Evolutionary conservation across 306 rosid species (phyloP).

Genomic region (Lathyrus oleraceus): DNA sequence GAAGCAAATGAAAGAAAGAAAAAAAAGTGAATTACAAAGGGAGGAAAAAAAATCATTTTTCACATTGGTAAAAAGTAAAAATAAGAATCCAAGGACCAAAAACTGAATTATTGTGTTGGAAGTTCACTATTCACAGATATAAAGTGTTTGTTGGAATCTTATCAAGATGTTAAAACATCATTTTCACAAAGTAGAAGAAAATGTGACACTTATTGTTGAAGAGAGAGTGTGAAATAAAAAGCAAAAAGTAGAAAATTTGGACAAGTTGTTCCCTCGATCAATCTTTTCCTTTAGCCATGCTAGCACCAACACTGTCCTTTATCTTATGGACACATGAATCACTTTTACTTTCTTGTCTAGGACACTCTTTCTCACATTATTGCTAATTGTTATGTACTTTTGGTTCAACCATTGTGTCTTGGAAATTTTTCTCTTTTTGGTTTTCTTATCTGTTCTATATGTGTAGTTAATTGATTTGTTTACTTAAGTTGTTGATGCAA

Average conservation of each 20-base stretch:
- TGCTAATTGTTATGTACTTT: neutral
- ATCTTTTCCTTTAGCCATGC: conserved; percentile 40
- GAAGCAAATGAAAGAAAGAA: neutral
- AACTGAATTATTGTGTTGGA: conserved; percentile 51
- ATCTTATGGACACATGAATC: conserved; percentile 46
- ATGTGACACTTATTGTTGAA: conserved; percentile 23
- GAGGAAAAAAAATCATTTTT: conserved; percentile 34
- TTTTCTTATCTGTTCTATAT: neutral
- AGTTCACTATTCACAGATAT: conserved; percentile 36
- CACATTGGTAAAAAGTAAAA: conserved; percentile 41
- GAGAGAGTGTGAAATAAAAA: conserved; percentile 24
- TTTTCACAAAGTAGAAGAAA: conserved; percentile 44
- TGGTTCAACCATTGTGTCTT: neutral
- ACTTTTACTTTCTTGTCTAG: conserved; percentile 50
- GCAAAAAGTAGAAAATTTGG: conserved; percentile 49
- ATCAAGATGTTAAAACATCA: conserved; percentile 59
- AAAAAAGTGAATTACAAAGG: conserved; percentile 30
- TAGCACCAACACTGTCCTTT: conserved; percentile 55
- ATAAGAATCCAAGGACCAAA: conserved; percentile 43
- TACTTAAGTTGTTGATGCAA: neutral
- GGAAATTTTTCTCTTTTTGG: neutral
- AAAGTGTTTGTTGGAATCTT: conserved; percentile 49
- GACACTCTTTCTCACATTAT: conserved; percentile 39
- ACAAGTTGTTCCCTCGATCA: conserved; percentile 64
- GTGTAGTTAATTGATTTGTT: neutral